Conservation (phyloP, 148 eudicot genomes). For the Agrostemma githago region DNA sequence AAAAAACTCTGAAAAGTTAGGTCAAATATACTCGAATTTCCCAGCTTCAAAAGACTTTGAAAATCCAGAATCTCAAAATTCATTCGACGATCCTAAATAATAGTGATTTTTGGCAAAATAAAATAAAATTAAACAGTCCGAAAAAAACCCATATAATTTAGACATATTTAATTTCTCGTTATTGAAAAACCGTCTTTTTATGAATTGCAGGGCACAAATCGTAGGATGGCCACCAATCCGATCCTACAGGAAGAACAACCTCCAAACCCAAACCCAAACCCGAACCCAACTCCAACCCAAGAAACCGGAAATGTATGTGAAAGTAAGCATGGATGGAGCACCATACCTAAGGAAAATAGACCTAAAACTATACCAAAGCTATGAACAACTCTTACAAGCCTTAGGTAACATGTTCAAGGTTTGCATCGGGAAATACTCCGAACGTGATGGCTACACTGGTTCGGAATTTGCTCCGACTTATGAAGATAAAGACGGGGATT, state of each 20-base stretch:
- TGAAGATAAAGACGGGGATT: conserved; percentile 70
- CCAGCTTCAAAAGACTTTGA: too few species aligned
- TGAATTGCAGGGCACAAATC: conserved; percentile 46
- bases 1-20: too few species aligned
- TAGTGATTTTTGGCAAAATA: too few species aligned
- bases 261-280: conserved; percentile 38
- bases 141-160: too few species aligned
- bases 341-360: conserved; percentile 70
- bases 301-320: conserved; percentile 45
- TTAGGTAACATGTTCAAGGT: conserved; percentile 61
- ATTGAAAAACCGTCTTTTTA: conserved; percentile 11
- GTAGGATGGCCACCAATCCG: conserved; percentile 76
- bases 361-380: conserved; percentile 46
- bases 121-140: too few species aligned
- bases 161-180: too few species aligned
- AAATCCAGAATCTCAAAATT: too few species aligned
- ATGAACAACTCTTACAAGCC: conserved; percentile 44
- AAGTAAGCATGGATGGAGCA: conserved; percentile 85
- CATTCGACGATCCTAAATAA: too few species aligned
- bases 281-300: conserved; percentile 22
- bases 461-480: conserved; percentile 45
- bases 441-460: conserved; percentile 50
- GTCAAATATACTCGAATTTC: too few species aligned
- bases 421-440: conserved; percentile 42
- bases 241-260: conserved; percentile 52